Conservation (phyloP, 805 yeast genomes). For the Priceomyces haplophilus region DNA sequence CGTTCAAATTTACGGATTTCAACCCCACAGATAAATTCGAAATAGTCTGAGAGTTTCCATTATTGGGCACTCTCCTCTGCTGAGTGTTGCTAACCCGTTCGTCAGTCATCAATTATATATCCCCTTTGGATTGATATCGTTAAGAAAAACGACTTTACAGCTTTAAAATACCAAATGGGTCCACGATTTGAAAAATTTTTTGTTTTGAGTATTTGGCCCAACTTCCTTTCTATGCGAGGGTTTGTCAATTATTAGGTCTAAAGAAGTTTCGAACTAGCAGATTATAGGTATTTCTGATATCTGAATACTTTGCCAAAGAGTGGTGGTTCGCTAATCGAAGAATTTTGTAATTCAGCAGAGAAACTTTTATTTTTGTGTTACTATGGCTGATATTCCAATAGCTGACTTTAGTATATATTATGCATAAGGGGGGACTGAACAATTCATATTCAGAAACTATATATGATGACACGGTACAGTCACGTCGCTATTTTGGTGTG, state of each 20-base stretch:
- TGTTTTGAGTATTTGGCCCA: background rate
- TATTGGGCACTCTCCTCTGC: conserved; percentile 5
- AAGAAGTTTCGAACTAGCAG: background rate
- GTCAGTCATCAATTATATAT: conserved; percentile 1
- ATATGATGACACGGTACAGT: conserved; percentile 4
- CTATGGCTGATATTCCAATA: background rate
- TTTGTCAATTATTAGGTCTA: background rate
- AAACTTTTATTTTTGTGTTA: background rate
- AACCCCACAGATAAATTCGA: conserved; percentile 47
- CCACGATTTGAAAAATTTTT: background rate
- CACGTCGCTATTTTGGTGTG: conserved; percentile 41
- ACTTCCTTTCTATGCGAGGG: background rate
- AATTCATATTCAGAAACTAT: background rate
- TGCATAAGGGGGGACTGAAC: too few relatives aligned
- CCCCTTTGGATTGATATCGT: conserved; percentile 68
- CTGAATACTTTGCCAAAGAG: background rate
- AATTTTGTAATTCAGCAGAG: background rate
- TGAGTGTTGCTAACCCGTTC: background rate
- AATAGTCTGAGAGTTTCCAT: conserved; percentile 25
- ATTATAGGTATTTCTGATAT: background rate
- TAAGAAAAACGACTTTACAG: conserved; percentile 87
- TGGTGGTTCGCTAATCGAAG: background rate
- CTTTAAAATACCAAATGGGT: background rate
- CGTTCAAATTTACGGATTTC: conserved; percentile 42
- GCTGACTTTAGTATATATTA: too few relatives aligned